Evolutionary conservation across 2,329 filamentous ascomycete species (phyloP).

Genomic region (Alternaria alternata): DNA sequence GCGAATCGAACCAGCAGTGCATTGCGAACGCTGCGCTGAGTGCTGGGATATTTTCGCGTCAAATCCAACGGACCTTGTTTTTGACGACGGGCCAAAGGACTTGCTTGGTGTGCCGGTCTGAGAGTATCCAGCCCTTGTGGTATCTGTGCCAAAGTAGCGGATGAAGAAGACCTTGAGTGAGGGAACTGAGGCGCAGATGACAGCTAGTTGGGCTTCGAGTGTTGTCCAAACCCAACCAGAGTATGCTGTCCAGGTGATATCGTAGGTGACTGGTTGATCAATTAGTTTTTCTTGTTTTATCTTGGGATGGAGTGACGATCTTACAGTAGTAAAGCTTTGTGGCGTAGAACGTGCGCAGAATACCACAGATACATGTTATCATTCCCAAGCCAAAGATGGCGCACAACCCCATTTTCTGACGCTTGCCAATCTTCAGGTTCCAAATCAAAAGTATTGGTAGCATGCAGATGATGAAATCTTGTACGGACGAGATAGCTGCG

Average conservation of each 20-base stretch:
- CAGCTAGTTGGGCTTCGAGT: constrained; percentile 52
- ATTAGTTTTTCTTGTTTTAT: neutral
- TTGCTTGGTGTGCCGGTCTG: constrained; percentile 12
- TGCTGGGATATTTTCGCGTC: neutral
- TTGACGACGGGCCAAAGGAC: neutral
- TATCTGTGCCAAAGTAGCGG: constrained; percentile 46
- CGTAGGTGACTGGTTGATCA: constrained; percentile 39
- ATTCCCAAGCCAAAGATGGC: constrained; percentile 56
- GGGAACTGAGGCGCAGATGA: constrained; percentile 55
- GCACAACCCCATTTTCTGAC: constrained; percentile 56
- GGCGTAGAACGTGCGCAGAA: constrained; percentile 51
- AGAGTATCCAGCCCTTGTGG: constrained; percentile 19
- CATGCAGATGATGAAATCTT: constrained; percentile 52
- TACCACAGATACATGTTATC: constrained; percentile 48
- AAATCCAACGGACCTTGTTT: neutral
- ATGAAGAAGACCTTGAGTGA: constrained; percentile 56
- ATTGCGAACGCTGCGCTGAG: constrained; percentile 1
- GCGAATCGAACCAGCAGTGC: constrained; percentile 4
- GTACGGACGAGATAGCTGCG: constrained; percentile 50
- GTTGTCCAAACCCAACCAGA: constrained; percentile 53
- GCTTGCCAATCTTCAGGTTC: constrained; percentile 53
- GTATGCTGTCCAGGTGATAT: constrained; percentile 53
- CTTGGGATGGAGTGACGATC: neutral
- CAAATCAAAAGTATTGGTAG: constrained; percentile 56
- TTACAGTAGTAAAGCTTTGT: constrained; percentile 40